Conservation (phyloP, 768 basidiomycete species). For the Rhizopogon roseolus region DNA sequence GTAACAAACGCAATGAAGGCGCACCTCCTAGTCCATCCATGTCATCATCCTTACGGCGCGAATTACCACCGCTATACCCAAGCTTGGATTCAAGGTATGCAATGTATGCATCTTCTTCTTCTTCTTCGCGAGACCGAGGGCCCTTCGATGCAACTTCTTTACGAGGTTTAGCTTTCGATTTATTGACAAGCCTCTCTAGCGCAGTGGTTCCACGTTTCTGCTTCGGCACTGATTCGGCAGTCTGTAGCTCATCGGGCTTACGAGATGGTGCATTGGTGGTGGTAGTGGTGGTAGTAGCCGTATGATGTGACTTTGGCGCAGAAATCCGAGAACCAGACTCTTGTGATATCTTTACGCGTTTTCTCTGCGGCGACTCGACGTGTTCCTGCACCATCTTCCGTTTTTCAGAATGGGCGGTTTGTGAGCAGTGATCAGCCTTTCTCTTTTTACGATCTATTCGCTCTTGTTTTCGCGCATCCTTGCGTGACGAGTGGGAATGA, state of each 20-base stretch:
- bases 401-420: conserved; percentile 25
- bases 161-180: conserved; percentile 7
- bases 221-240: neutral
- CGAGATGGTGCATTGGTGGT: neutral
- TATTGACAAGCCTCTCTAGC: conserved; percentile 29
- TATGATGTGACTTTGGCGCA: too few relatives aligned
- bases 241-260: neutral
- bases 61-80: conserved; percentile 42
- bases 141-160: conserved; percentile 1
- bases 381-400: conserved; percentile 39
- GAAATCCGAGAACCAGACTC: neutral
- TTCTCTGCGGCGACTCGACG: conserved; percentile 35
- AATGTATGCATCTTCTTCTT: conserved; percentile 83
- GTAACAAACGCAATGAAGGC: conserved; percentile 10
- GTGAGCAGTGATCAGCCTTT: conserved; percentile 56
- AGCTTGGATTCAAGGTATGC: conserved; percentile 77
- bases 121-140: conserved; percentile 38
- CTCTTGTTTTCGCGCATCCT: conserved; percentile 60
- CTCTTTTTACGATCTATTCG: conserved; percentile 56
- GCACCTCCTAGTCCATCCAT: conserved; percentile 85
- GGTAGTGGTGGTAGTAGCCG: neutral
- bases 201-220: conserved; percentile 20
- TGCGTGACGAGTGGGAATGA: conserved; percentile 37
- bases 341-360: conserved; percentile 39
- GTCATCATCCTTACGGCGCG: conserved; percentile 43